Base-by-base conservation (phyloP, 2,329 filamentous ascomycete species). In the Juglanconis oblonga region DNA sequence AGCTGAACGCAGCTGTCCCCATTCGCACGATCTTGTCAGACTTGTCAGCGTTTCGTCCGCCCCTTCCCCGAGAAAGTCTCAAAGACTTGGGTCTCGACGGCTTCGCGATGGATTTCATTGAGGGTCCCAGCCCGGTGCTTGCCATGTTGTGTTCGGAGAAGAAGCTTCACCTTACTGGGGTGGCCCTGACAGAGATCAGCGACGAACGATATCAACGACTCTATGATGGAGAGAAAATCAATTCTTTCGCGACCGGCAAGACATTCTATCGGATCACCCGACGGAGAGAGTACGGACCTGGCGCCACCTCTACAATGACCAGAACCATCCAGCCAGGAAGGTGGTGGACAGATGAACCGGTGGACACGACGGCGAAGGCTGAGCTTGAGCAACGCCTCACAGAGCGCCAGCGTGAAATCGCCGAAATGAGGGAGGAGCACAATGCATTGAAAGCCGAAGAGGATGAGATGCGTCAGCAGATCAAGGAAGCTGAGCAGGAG, bases 111-210 rank as follows among this genome's bases (percentile, higher is more conserved):
- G 90, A 98, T 69, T 91, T 84, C 61, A 71, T 99, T 5, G 82
- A 87, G 38, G 95, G 94, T 0, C 96, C 96, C 0, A 86, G 88
- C 1, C 83, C 90, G 1, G 91, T 99, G 1, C 77, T 98, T 38
- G 89, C 91, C 6, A 95, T 96, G 89, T 83, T 99, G 29, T 97
- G 92, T 72, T 83, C 86, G 11, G 88, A 90, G 66, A 85, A 82
- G 60, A 82, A 78, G 56, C 73, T 97, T 6, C 86, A 96, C 67
- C 77, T 79, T 32, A 87, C 88, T 5, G 91, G 86, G 0, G 82
- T 94, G 49, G 79, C 84, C 14, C 76, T 87, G 13, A 72, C 72
- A 5, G 85, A 91, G 9, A 85, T 93, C 38, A 83, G 73, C 2
- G 83, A 90, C 36, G 79, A 83, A 44, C 87, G 92, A 66, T 91